These are phyloP conservation scores for Nemania sp. DNA, from an alignment of 2,329 filamentous ascomycete species.

Conservation along the genomic window DNA sequence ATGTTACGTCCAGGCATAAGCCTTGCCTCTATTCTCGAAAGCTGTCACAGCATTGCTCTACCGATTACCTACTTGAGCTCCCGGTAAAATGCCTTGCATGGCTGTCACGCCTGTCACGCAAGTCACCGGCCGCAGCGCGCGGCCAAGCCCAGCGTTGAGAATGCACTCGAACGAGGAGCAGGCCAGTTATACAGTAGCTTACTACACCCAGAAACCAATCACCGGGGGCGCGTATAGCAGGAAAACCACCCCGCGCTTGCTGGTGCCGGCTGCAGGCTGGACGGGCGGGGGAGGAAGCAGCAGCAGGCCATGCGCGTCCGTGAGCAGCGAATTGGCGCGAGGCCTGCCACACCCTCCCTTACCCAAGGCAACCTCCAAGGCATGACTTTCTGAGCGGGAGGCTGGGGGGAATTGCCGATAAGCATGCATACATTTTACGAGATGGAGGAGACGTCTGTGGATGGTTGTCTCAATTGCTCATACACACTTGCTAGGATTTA, in stretches of 20 bases:
- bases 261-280: slow-evolving; percentile 24
- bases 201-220: background rate
- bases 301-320: slow-evolving; percentile 13
- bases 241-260: background rate
- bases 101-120: too few relatives aligned
- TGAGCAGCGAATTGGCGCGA: slow-evolving; percentile 22
- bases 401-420: slow-evolving; percentile 3
- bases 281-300: slow-evolving; percentile 12
- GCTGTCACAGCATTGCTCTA: background rate
- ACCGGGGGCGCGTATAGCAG: background rate
- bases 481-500: background rate
- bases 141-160: slow-evolving; percentile 8
- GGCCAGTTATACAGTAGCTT: background rate
- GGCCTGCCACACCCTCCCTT: slow-evolving; percentile 14
- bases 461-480: background rate
- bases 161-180: background rate
- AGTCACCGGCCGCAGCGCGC: background rate
- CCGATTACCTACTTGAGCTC: background rate
- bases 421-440: background rate
- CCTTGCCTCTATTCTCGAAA: background rate
- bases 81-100: background rate
- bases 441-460: too few relatives aligned
- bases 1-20: background rate
- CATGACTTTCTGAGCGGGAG: background rate
- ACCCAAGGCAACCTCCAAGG: slow-evolving; percentile 20